phyloP scores from a whole-genome alignment of 345 rosid genomes.

The Eucalyptus dawsonii region DNA sequence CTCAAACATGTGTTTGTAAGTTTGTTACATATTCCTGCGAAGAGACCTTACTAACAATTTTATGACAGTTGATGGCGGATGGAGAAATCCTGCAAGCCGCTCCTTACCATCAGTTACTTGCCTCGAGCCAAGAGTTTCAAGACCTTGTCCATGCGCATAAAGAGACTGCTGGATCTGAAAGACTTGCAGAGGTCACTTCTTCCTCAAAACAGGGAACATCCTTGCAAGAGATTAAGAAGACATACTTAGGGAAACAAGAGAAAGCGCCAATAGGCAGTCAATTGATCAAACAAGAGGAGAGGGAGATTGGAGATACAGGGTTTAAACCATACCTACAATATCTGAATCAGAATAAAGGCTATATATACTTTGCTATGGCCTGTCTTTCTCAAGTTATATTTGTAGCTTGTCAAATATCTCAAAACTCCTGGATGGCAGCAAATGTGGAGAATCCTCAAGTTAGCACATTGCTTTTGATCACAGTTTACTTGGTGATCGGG shows the following conservation, averaged over 20 bases:
- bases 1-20: background rate
- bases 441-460: constrained; percentile 54
- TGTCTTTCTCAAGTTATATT: constrained; percentile 31
- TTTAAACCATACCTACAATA: constrained; percentile 62
- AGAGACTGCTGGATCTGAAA: constrained; percentile 85
- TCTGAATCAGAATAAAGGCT: constrained; percentile 66
- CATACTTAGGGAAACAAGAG: constrained; percentile 21
- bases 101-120: constrained; percentile 56
- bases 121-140: constrained; percentile 57
- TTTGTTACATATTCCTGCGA: background rate
- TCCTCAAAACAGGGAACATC: constrained; percentile 11
- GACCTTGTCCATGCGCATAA: constrained; percentile 87
- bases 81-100: constrained; percentile 73
- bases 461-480: constrained; percentile 38
- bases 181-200: constrained; percentile 28
- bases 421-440: constrained; percentile 78
- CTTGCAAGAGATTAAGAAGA: constrained; percentile 44
- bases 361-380: constrained; percentile 46
- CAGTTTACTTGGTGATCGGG: constrained; percentile 56
- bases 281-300: constrained; percentile 73
- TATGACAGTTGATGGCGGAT: constrained; percentile 70
- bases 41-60: background rate
- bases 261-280: constrained; percentile 42
- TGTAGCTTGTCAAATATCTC: constrained; percentile 43
- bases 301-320: constrained; percentile 78